Evolutionary conservation across 441 rosid species (phyloP), one percentile per base, ranked within the genome.

Genomic region (Manihot esculenta): DNA sequence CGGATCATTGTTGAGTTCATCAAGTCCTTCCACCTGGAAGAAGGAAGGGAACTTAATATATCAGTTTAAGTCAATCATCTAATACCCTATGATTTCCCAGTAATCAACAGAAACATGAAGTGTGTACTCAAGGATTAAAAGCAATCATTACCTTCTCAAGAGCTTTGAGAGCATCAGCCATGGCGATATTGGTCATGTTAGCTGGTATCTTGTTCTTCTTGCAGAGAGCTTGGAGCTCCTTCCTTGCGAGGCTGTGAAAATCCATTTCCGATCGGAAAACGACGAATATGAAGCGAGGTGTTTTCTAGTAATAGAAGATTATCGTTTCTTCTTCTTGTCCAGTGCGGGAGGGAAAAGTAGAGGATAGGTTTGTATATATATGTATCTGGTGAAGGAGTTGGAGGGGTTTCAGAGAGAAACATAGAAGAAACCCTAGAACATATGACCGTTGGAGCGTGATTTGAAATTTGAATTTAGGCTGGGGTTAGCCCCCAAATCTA

Each of bases 121-220:
- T 18, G 21, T 3, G 1, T 13, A 42, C 17, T 15, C 5, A 5
- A 38, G 38, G 44, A 30, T 35, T 20, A 27, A 49, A 30, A n/a
- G 15, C 51, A 57, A 54, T 42, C 18, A 77, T 71, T 84, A 95
- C 99, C 71, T 69, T 77, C 26, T 84, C 82, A 69, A 93, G 93
- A 81, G 85, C 76, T 51, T 77, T 53, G 80, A 95, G 99, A 71
- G 98, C 90, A 68, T 91, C 88, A 12, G 89, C 98, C 98, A 95
- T 95, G 82, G 97, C 97, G 44, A 88, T 68, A 62, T 95, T 95
- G 77, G 98, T 91, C 64, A 80, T 76, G 66, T 93, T 93, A 21
- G 97, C 99, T 0, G 97, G 89, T 76, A 96, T 96, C 80, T 85
- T 87, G 92, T 96, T 93, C 83, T 47, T 83, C 93, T 95, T 95